Percentiles rank a stretch among this genome's conserved stretches.
Conservation (phyloP, 2,329 filamentous ascomycete species). For the Thielaviopsis populi region DNA sequence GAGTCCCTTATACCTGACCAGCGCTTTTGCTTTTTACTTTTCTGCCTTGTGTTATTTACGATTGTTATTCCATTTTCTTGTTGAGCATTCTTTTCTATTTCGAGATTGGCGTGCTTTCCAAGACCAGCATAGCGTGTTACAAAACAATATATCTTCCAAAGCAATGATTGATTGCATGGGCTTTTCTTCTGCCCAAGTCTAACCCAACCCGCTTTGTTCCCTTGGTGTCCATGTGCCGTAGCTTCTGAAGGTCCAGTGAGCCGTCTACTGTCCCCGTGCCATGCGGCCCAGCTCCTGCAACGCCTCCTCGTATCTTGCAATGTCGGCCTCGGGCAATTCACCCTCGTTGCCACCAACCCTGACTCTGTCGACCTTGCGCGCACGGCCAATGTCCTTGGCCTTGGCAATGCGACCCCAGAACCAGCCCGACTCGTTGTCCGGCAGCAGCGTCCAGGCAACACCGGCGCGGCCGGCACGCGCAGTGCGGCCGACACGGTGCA, state of each 20-base stretch:
- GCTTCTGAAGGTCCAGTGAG: neutral
- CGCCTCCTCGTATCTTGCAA: constrained; percentile 38
- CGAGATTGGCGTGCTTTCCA: neutral
- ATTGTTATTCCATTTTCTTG: neutral
- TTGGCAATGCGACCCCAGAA: constrained; percentile 74
- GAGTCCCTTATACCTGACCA: neutral
- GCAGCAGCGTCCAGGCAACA: constrained; percentile 73
- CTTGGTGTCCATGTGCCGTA: neutral
- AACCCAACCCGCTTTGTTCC: neutral
- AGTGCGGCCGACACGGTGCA: constrained; percentile 84
- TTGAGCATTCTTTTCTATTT: neutral
- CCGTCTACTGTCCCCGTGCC: constrained; percentile 25
- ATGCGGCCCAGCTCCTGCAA: constrained; percentile 48
- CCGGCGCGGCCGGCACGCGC: constrained; percentile 65
- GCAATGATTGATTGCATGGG: neutral
- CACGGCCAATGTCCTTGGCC: constrained; percentile 34
- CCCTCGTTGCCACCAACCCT: constrained; percentile 24
- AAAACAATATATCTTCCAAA: neutral
- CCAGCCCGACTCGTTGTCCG: constrained; percentile 72
- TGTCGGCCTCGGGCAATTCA: constrained; percentile 33
- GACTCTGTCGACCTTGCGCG: constrained; percentile 33
- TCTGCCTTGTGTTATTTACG: constrained; percentile 3
- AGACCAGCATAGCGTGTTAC: neutral
- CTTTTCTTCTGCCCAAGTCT: neutral
- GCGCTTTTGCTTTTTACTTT: neutral